Percentiles rank a stretch among this genome's conserved stretches.
phyloP scores from a whole-genome alignment of 2,329 filamentous ascomycete genomes.

The Diaporthe sp. region DNA sequence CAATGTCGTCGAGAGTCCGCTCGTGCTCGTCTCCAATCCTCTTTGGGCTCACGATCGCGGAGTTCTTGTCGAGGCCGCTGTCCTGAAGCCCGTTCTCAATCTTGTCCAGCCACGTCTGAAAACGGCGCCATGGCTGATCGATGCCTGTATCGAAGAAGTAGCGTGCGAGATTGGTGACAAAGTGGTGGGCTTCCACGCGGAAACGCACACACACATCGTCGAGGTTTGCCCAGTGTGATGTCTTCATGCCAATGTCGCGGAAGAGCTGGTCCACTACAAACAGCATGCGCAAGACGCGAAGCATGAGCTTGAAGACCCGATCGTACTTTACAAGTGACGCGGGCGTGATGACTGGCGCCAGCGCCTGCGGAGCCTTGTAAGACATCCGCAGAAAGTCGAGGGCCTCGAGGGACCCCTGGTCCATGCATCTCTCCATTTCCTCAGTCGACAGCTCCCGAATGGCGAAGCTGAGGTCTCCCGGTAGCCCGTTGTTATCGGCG shows the following conservation, averaged over 20 bases:
- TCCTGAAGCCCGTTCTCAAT: slow-evolving; percentile 64
- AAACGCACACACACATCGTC: slow-evolving; percentile 70
- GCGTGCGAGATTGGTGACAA: slow-evolving; percentile 78
- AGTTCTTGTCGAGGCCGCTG: slow-evolving; percentile 48
- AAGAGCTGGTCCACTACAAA: slow-evolving; percentile 79
- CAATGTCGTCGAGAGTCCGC: slow-evolving; percentile 79
- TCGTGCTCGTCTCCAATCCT: slow-evolving; percentile 79
- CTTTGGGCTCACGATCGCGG: slow-evolving; percentile 67
- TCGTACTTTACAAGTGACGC: slow-evolving; percentile 85
- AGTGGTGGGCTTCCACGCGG: slow-evolving; percentile 83
- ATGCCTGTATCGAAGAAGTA: slow-evolving; percentile 89
- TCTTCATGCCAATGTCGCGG: slow-evolving; percentile 62
- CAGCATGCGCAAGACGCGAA: slow-evolving; percentile 83
- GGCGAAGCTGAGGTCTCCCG: slow-evolving; percentile 83
- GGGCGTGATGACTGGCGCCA: slow-evolving; percentile 81
- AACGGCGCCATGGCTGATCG: slow-evolving; percentile 78
- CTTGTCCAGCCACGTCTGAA: slow-evolving; percentile 75
- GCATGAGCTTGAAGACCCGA: slow-evolving; percentile 82
- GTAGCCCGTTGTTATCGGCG: slow-evolving; percentile 58
- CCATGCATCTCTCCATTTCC: slow-evolving; percentile 86
- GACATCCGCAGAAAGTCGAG: slow-evolving; percentile 93
- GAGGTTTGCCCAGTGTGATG: slow-evolving; percentile 42
- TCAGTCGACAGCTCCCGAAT: slow-evolving; percentile 84
- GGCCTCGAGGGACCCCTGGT: slow-evolving; percentile 86
- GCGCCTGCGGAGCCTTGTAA: slow-evolving; percentile 81